phyloP scores from a whole-genome alignment of 2,329 filamentous ascomycete genomes.

The Westerdykella ornata region DNA sequence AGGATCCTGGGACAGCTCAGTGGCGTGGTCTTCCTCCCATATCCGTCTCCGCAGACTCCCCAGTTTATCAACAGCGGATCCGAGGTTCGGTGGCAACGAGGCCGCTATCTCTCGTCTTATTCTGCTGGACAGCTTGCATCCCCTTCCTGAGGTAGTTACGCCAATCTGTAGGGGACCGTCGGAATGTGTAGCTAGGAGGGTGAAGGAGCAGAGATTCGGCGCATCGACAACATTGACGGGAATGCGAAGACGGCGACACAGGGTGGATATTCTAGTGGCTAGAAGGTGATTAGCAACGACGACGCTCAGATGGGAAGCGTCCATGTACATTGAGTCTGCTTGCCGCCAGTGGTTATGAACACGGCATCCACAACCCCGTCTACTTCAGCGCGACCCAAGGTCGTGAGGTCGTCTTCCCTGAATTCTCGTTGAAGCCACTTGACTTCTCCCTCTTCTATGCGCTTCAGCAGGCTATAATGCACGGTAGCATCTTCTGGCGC shows the following conservation, averaged over 20 bases:
- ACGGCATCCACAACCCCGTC: conserved; percentile 78
- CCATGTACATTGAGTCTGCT: conserved; percentile 43
- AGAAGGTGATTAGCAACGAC: conserved; percentile 7
- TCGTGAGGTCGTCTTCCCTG: conserved; percentile 62
- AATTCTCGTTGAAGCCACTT: conserved; percentile 62
- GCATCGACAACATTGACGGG: conserved; percentile 90
- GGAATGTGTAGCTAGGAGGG: conserved; percentile 77
- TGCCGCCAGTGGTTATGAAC: conserved; percentile 65
- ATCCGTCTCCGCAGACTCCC: conserved; percentile 49
- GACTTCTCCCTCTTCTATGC: conserved; percentile 60
- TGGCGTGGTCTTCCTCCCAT: conserved; percentile 46
- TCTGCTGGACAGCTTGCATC: conserved; percentile 85
- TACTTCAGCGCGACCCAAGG: conserved; percentile 73
- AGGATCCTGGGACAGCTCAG: conserved; percentile 41
- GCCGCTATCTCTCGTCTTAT: conserved; percentile 84
- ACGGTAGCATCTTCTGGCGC: conserved; percentile 58
- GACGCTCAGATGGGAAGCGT: not conserved
- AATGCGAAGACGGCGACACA: conserved; percentile 75
- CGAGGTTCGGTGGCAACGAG: conserved; percentile 67
- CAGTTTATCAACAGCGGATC: conserved; percentile 67
- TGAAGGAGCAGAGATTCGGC: conserved; percentile 80
- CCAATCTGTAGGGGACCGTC: conserved; percentile 92
- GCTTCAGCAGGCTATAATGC: conserved; percentile 56
- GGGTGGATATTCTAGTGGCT: conserved; percentile 62
- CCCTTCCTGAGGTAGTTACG: conserved; percentile 89